A percentile compares a stretch with the other conserved stretches of the same genome.
These are phyloP conservation scores for Hyphodiscus hymeniophilus DNA, from an alignment of 495 filamentous ascomycete species.

Conservation along the genomic window DNA sequence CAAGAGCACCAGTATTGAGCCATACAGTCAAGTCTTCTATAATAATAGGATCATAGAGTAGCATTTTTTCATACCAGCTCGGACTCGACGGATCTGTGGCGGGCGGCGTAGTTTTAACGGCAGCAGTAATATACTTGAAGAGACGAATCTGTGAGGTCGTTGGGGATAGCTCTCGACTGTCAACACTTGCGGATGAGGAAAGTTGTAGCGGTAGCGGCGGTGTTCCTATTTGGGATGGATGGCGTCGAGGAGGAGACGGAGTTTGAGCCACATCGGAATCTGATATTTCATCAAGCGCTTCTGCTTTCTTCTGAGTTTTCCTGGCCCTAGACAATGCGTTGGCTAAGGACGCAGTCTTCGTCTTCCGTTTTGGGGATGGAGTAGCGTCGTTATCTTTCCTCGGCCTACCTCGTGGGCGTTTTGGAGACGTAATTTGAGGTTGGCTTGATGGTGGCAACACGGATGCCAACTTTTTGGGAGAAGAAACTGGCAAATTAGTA, in stretches of 20 bases:
- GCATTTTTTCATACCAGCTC: conserved; percentile 83
- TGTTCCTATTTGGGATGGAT: conserved; percentile 5
- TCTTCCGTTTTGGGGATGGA: conserved; percentile 7
- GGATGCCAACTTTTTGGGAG: neutral
- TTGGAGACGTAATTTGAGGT: conserved; percentile 15
- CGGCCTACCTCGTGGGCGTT: conserved; percentile 36
- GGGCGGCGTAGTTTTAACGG: conserved; percentile 45
- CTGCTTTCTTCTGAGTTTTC: conserved; percentile 15
- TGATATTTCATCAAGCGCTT: conserved; percentile 48
- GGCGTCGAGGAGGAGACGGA: conserved; percentile 19
- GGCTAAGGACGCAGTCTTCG: conserved; percentile 11
- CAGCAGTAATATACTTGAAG: conserved; percentile 55
- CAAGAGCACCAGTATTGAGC: conserved; percentile 68
- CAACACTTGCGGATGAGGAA: conserved; percentile 20
- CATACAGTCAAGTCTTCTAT: conserved; percentile 79
- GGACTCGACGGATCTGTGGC: conserved; percentile 41
- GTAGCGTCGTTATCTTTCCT: conserved; percentile 25
- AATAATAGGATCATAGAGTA: conserved; percentile 88
- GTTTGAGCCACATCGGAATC: conserved; percentile 45
- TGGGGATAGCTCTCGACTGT: conserved; percentile 17
- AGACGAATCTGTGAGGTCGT: conserved; percentile 34
- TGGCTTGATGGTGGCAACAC: conserved; percentile 1
- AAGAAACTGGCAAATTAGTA: conserved; percentile 7
- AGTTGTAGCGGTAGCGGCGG: conserved; percentile 28
- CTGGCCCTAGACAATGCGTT: conserved; percentile 12